Conservation (phyloP, 2,329 filamentous ascomycete species). For the Lasiodiplodia theobromae region DNA sequence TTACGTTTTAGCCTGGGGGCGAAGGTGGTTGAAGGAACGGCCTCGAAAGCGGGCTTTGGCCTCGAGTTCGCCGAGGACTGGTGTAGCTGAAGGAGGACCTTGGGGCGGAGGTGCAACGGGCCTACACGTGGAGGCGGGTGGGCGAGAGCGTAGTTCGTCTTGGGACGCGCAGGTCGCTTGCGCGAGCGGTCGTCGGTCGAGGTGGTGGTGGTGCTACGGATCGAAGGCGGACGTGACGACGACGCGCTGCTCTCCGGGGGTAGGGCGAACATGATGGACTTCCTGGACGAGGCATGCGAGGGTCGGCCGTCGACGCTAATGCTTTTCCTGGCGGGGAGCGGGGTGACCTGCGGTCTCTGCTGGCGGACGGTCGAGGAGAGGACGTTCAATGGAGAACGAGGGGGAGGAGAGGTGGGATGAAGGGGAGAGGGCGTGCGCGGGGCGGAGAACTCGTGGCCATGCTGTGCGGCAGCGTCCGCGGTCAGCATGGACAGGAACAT, state of each 20-base stretch:
- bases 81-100: slow-evolving; percentile 75
- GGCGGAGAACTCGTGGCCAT: slow-evolving; percentile 43
- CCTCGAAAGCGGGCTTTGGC: slow-evolving; percentile 73
- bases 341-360: slow-evolving; percentile 34
- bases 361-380: slow-evolving; percentile 42
- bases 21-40: slow-evolving; percentile 72
- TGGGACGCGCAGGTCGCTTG: slow-evolving; percentile 60
- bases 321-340: slow-evolving; percentile 29
- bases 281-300: slow-evolving; percentile 30
- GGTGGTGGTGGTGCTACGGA: slow-evolving; percentile 26
- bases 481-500: slow-evolving; percentile 50
- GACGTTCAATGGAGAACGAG: slow-evolving; percentile 44
- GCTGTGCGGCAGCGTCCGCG: slow-evolving; percentile 44
- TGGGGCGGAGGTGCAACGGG: slow-evolving; percentile 70
- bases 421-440: slow-evolving; percentile 33
- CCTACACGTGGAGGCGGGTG: slow-evolving; percentile 68
- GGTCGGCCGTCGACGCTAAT: slow-evolving; percentile 16
- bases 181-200: slow-evolving; percentile 43
- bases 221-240: slow-evolving; percentile 27
- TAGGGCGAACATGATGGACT: slow-evolving; percentile 32
- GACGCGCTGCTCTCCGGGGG: slow-evolving; percentile 31
- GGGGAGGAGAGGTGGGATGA: slow-evolving; percentile 39
- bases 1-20: slow-evolving; percentile 53
- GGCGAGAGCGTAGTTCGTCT: slow-evolving; percentile 71
- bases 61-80: slow-evolving; percentile 65